These are phyloP conservation scores for Seiridium unicorne DNA, from an alignment of 2,329 filamentous ascomycete genomes.

Conservation along the genomic window DNA sequence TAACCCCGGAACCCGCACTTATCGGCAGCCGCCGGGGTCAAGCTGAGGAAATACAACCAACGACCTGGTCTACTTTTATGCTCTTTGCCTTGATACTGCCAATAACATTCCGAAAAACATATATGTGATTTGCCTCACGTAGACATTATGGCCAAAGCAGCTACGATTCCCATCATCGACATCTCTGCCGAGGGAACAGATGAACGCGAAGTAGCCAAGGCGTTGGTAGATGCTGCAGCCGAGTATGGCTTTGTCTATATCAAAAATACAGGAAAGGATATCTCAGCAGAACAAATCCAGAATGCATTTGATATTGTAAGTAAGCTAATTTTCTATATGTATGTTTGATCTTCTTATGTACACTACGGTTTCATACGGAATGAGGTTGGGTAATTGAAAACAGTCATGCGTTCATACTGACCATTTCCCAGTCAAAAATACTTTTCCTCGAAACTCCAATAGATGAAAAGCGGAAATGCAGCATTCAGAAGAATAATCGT, in stretches of 20 bases:
- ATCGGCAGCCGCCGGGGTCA: not conserved
- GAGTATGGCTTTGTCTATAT: slow-evolving; percentile 90
- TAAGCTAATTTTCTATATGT: not conserved
- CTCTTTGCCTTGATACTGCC: not conserved
- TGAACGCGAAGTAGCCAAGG: slow-evolving; percentile 56
- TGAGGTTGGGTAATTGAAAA: too few relatives aligned
- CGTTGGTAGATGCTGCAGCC: slow-evolving; percentile 76
- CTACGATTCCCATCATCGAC: slow-evolving; percentile 78
- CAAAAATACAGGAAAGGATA: slow-evolving; percentile 68
- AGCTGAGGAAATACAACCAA: not conserved
- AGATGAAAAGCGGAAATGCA: slow-evolving; percentile 71
- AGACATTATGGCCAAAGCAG: slow-evolving; percentile 14
- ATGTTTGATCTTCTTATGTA: not conserved
- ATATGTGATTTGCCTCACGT: not conserved
- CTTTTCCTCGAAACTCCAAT: slow-evolving; percentile 69
- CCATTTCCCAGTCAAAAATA: slow-evolving; percentile 53
- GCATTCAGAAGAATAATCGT: slow-evolving; percentile 76
- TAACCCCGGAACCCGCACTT: not conserved
- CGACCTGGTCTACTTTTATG: not conserved
- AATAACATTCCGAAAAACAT: not conserved
- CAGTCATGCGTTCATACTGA: not conserved
- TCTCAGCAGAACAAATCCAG: slow-evolving; percentile 65
- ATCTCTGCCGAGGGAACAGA: slow-evolving; percentile 60
- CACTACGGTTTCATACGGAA: not conserved
- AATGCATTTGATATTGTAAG: slow-evolving; percentile 72